A percentile compares a stretch with the other conserved stretches of the same genome.
Evolutionary conservation across 2,329 filamentous ascomycete genomes (phyloP).

Genomic region (Pseudocercospora fijiensis): DNA sequence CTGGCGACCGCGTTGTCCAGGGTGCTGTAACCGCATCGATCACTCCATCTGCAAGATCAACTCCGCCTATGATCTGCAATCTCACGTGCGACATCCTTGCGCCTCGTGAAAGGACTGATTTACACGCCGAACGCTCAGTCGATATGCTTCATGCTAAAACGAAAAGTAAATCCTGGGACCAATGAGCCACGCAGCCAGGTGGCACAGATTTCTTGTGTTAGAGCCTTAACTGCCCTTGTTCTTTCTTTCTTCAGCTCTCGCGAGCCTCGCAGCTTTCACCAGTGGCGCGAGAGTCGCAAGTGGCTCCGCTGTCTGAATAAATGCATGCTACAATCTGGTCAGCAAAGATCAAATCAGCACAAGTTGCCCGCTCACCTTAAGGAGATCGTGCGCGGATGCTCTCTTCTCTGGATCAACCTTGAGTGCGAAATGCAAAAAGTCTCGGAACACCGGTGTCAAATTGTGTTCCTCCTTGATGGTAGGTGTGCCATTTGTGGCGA

Average conservation of each 20-base stretch:
- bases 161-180: neutral
- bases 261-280: constrained; percentile 80
- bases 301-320: constrained; percentile 54
- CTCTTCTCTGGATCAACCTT: constrained; percentile 97
- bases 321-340: constrained; percentile 42
- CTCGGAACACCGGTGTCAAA: constrained; percentile 76
- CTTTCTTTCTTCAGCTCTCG: constrained; percentile 71
- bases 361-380: constrained; percentile 65
- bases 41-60: neutral
- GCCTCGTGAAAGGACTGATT: constrained; percentile 10
- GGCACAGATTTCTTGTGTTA: neutral
- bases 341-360: neutral
- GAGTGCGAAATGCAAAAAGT: constrained; percentile 88
- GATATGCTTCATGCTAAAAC: constrained; percentile 17
- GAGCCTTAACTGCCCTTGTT: constrained; percentile 45
- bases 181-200: constrained; percentile 1
- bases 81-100: constrained; percentile 12
- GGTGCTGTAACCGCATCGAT: constrained; percentile 1
- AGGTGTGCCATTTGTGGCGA: constrained; percentile 94
- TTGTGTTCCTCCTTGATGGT: constrained; percentile 90
- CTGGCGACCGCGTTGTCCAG: constrained; percentile 1
- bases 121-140: constrained; percentile 25
- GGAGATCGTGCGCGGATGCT: constrained; percentile 87
- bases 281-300: constrained; percentile 75
- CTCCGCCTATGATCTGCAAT: neutral